A percentile compares a stretch with the other conserved stretches of the same genome.
Evolutionary conservation across 306 rosid genomes (phyloP).

Genomic region (Cicer chorassanicum): DNA sequence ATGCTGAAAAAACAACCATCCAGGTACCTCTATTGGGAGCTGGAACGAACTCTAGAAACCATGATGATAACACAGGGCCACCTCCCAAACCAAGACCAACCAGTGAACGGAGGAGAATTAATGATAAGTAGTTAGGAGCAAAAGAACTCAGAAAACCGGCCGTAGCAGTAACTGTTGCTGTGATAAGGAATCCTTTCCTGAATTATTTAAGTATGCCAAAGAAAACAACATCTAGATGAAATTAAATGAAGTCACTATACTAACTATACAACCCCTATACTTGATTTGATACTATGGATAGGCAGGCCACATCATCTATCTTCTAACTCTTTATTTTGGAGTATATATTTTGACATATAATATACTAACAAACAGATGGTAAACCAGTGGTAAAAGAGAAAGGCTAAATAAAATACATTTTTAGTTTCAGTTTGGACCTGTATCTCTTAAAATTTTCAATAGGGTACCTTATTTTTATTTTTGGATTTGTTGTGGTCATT

Average conservation of each 20-base stretch:
- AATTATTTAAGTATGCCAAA: constrained; percentile 39
- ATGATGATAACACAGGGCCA: constrained; percentile 85
- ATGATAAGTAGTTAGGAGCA: constrained; percentile 67
- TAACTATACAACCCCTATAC: background rate
- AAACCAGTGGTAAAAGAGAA: constrained; percentile 4
- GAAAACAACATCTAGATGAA: constrained; percentile 32
- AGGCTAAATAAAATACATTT: no score
- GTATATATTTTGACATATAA: no score
- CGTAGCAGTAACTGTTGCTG: constrained; percentile 72
- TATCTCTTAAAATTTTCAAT: no score
- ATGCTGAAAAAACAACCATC: constrained; percentile 94
- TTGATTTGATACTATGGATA: no score
- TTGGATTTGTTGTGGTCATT: no score
- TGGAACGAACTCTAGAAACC: constrained; percentile 96
- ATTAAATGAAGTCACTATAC: constrained; percentile 21
- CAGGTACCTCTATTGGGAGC: constrained; percentile 93
- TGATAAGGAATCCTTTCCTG: constrained; percentile 92
- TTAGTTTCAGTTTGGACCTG: no score
- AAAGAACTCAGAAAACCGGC: constrained; percentile 90
- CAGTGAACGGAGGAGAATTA: constrained; percentile 71
- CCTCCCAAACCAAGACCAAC: constrained; percentile 99
- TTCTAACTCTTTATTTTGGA: no score
- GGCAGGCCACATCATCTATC: no score
- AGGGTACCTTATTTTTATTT: no score
- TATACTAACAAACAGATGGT: background rate